These are phyloP conservation scores for Malus sylvestris DNA, from an alignment of 306 rosid genomes.

Conservation along the genomic window DNA sequence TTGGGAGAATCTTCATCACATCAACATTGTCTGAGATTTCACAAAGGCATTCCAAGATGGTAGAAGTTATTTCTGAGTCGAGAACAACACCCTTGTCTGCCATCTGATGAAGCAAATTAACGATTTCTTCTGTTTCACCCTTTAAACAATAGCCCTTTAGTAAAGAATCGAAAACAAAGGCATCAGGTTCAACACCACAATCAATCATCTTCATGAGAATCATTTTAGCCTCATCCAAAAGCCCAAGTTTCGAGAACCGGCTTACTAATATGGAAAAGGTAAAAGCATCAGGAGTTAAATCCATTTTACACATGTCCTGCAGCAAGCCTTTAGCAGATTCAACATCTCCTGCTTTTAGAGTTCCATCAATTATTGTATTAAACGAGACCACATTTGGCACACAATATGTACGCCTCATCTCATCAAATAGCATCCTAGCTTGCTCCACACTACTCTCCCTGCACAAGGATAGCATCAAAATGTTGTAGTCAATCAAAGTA, in stretches of 20 bases:
- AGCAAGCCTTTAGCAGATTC: constrained; percentile 45
- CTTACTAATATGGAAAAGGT: constrained; percentile 61
- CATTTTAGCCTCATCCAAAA: constrained; percentile 50
- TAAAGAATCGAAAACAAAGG: constrained; percentile 56
- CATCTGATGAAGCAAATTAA: constrained; percentile 60
- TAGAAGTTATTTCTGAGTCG: constrained; percentile 50
- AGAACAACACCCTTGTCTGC: constrained; percentile 55
- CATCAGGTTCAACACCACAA: constrained; percentile 49
- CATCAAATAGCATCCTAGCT: constrained; percentile 62
- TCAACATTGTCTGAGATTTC: constrained; percentile 33
- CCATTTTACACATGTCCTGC: constrained; percentile 44
- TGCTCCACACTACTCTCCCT: constrained; percentile 64
- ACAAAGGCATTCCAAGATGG: constrained; percentile 58
- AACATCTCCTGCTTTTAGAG: constrained; percentile 64
- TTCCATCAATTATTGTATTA: constrained; percentile 57
- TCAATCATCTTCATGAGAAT: constrained; percentile 55
- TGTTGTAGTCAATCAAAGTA: constrained; percentile 44
- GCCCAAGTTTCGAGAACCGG: constrained; percentile 52
- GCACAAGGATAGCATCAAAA: constrained; percentile 55
- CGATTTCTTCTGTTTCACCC: constrained; percentile 42
- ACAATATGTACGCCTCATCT: constrained; percentile 40
- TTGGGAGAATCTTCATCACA: constrained; percentile 52
- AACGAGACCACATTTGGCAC: constrained; percentile 50
- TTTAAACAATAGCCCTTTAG: constrained; percentile 47
- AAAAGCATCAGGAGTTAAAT: constrained; percentile 44